phyloP scores from a whole-genome alignment of 1,284 basidiomycete species.

The Puccinia triticina region DNA sequence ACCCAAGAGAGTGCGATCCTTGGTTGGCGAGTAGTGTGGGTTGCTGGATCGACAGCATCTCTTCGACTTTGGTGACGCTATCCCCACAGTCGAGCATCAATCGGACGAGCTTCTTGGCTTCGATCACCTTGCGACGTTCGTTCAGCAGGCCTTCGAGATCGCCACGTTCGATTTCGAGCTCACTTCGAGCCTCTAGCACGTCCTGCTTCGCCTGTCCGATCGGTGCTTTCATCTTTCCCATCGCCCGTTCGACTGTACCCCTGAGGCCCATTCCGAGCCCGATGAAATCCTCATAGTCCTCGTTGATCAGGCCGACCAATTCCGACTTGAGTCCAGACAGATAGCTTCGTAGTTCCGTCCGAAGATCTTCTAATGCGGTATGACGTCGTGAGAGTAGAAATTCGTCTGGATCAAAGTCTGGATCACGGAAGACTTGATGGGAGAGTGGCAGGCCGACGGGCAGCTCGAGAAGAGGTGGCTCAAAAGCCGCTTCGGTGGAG shows the following conservation, averaged over 20 bases:
- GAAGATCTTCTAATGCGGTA: conserved; percentile 81
- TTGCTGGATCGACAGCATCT: conserved; percentile 38
- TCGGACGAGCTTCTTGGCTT: conserved; percentile 45
- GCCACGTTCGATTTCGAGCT: conserved; percentile 14
- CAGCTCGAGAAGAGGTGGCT: conserved; percentile 3
- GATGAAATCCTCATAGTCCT: conserved; percentile 97
- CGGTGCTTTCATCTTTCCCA: conserved; percentile 46
- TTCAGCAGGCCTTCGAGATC: conserved; percentile 32
- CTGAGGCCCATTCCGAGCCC: conserved; percentile 84
- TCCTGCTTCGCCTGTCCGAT: conserved; percentile 18
- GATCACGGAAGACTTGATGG: conserved; percentile 47
- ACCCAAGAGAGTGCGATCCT: neutral
- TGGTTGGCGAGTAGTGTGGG: neutral
- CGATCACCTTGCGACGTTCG: conserved; percentile 40
- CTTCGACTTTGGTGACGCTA: conserved; percentile 40
- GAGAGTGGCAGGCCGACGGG: conserved; percentile 34
- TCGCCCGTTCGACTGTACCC: conserved; percentile 63
- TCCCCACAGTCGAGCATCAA: conserved; percentile 50
- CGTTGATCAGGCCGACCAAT: conserved; percentile 90
- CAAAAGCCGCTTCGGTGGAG: conserved; percentile 20
- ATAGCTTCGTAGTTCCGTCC: conserved; percentile 83
- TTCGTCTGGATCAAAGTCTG: conserved; percentile 75
- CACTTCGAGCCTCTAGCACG: conserved; percentile 8
- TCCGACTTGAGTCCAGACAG: conserved; percentile 81
- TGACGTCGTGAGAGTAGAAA: conserved; percentile 86